Evolutionary conservation across 495 filamentous ascomycete genomes (phyloP), one percentile per base, ranked within the genome.

Genomic region (Penicillium salamii): DNA sequence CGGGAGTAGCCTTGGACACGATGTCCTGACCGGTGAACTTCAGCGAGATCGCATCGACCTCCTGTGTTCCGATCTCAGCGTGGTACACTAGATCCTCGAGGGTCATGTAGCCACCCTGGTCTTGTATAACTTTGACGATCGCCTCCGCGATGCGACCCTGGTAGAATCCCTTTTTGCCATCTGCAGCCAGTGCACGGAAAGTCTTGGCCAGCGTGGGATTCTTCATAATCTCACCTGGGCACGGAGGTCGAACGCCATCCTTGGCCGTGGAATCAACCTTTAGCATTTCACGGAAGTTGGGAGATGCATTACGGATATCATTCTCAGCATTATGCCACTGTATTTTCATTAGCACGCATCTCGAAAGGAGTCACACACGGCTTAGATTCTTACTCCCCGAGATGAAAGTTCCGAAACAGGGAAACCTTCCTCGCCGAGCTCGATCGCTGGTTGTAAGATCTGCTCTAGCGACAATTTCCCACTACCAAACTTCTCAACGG

Each of bases 81-180:
- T 96, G 91, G 49, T 85, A 68, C 50, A 83, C 74, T 11, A 98
- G 76, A 67, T 98, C 93, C 20, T 88, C 86, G 11, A 91, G 76
- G 9, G 81, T 82, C 43, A 97, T 72, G 58, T 85, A 82, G 0
- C 91, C 91, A 23, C 93, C 93, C 2, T 86, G 78, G 53, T 85
- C 80, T 33, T 80, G 75, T 5, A 90, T 79, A 0, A 89, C 90
- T 52, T 90, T 88, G 37, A 95, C 76, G 15, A 97, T 71, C 37
- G 81, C 82, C 49, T 90, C 76, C 8, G 90, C 95, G 42, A 97
- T 79, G 14, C 80, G 75, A 12, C 95, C 95, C 24, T 84, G 76
- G 66, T 98, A 98, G 74, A 97, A 98, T 3, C 93, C 93, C 50
- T 82, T 81, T 65, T 91, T 95, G 31, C 91, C 91, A 23, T 96